phyloP scores from a whole-genome alignment of 179 eudicot species.

The Silene noctiflora region DNA sequence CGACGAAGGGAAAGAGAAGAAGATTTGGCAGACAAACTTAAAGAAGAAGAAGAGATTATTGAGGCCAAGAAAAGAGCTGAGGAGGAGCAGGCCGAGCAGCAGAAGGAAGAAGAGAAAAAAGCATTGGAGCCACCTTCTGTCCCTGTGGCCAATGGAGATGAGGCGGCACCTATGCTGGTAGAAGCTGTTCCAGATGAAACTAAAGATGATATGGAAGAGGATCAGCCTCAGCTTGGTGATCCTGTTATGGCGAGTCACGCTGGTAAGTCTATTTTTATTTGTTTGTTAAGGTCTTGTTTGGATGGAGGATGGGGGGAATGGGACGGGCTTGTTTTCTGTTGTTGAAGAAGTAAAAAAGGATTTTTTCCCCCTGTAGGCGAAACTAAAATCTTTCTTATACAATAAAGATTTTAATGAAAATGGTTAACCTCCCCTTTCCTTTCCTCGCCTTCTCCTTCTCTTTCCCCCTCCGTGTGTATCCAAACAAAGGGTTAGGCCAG shows the following conservation, averaged over 20 bases:
- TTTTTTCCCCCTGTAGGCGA: no score
- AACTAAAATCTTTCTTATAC: no score
- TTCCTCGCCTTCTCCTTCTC: background rate
- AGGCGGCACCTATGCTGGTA: constrained; percentile 28
- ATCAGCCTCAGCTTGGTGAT: constrained; percentile 42
- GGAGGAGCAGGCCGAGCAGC: constrained; percentile 65
- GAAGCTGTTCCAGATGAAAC: constrained; percentile 35
- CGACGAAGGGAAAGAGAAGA: constrained; percentile 86
- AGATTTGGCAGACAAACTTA: constrained; percentile 65
- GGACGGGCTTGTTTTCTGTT: no score
- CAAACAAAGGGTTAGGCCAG: background rate
- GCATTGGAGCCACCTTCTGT: constrained; percentile 36
- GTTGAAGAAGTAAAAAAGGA: no score
- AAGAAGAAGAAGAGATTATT: constrained; percentile 79
- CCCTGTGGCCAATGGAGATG: constrained; percentile 47
- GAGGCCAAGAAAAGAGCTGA: constrained; percentile 73
- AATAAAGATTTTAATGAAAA: no score
- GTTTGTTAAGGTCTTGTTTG: background rate
- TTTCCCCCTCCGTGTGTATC: background rate
- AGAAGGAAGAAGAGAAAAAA: constrained; percentile 48
- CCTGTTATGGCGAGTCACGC: constrained; percentile 29
- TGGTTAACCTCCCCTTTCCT: no score
- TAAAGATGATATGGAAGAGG: constrained; percentile 46
- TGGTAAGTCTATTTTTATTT: constrained; percentile 30
- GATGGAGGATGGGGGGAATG: background rate